These are phyloP conservation scores for Telopea speciosissima DNA, from an alignment of 177 flowering plant genomes.

Conservation along the genomic window DNA sequence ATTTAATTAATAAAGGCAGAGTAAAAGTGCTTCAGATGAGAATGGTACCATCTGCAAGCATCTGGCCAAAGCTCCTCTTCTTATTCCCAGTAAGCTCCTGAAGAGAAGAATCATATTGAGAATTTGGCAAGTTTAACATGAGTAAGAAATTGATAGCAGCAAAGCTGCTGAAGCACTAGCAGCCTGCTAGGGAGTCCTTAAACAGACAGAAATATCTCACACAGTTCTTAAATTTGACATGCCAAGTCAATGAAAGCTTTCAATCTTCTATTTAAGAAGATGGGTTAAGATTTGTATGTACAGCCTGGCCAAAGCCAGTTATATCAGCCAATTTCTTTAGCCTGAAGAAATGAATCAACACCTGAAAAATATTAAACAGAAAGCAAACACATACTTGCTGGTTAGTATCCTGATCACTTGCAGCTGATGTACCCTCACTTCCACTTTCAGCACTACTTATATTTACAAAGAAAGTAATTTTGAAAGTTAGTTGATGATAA, in stretches of 20 bases:
- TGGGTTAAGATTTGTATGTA: too few species aligned
- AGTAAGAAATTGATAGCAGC: neutral
- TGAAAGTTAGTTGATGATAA: neutral
- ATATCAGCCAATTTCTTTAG: neutral
- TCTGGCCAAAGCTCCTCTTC: constrained; percentile 73
- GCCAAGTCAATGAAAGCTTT: neutral
- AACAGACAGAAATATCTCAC: neutral
- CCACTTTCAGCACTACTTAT: constrained; percentile 31
- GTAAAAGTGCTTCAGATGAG: constrained; percentile 7
- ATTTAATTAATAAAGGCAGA: neutral
- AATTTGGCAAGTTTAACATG: neutral
- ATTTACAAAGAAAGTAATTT: neutral
- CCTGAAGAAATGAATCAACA: constrained; percentile 6
- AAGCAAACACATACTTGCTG: constrained; percentile 36
- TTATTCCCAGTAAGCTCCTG: constrained; percentile 51
- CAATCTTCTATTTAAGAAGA: neutral
- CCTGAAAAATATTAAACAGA: neutral
- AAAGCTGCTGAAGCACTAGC: too few species aligned
- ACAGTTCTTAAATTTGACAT: too few species aligned
- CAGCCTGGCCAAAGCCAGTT: constrained; percentile 1
- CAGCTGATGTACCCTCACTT: constrained; percentile 67
- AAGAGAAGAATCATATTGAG: constrained; percentile 4
- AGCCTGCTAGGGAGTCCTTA: neutral
- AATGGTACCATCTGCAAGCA: constrained; percentile 76
- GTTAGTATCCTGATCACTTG: constrained; percentile 59